A percentile compares a stretch with the other conserved stretches of the same genome.
phyloP scores from a whole-genome alignment of 257 asterid genomes.

The Nicotiana sylvestris region DNA sequence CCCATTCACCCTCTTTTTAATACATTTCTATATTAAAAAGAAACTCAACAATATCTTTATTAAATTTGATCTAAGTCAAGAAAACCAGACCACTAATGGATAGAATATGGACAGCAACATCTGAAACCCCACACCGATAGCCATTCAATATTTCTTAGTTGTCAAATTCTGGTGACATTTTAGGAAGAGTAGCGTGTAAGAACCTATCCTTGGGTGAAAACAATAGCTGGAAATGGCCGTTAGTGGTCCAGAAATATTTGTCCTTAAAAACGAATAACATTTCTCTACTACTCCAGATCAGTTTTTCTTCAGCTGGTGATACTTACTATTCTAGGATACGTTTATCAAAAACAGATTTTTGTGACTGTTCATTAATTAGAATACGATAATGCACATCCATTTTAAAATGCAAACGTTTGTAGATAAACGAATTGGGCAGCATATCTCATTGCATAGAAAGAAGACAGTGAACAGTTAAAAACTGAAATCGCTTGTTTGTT shows the following conservation, averaged over 20 bases:
- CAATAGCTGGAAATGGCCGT: not conserved
- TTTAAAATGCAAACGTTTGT: not conserved
- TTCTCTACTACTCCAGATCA: not conserved
- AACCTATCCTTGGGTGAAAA: not conserved
- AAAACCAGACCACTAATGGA: not conserved
- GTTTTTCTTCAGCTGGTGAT: not conserved
- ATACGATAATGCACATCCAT: not conserved
- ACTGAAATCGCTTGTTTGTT: not conserved
- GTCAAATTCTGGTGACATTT: not conserved
- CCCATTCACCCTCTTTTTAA: no score
- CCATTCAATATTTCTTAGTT: not conserved
- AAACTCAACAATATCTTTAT: not conserved
- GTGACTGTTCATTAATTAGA: not conserved
- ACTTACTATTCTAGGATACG: not conserved
- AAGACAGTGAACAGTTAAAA: not conserved
- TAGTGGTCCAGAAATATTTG: not conserved
- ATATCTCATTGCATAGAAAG: not conserved
- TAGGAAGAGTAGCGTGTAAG: not conserved
- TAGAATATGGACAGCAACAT: not conserved
- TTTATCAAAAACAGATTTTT: not conserved
- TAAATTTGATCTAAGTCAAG: not conserved
- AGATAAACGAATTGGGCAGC: not conserved
- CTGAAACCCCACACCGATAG: not conserved
- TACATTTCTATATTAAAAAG: no score
- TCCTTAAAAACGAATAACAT: not conserved